These are phyloP conservation scores for Fraxinus albicans DNA, from an alignment of 305 asterid genomes.

Conservation along the genomic window DNA sequence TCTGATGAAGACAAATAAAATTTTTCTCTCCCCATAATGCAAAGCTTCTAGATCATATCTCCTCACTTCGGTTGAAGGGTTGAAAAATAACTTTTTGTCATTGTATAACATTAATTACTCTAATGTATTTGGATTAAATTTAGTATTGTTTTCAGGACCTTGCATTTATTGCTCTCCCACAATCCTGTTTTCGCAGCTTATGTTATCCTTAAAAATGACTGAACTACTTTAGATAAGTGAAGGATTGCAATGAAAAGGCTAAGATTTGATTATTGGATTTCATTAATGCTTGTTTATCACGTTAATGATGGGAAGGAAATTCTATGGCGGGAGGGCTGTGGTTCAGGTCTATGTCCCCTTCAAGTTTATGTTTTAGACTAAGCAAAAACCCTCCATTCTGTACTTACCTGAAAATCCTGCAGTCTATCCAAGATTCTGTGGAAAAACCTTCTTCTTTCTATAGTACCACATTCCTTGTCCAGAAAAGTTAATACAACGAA, in stretches of 20 bases:
- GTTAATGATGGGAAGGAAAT: conserved; percentile 40
- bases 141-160: conserved; percentile 1
- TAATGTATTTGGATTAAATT: conserved; percentile 1
- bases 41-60: background rate
- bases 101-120: conserved; percentile 17
- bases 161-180: background rate
- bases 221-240: conserved; percentile 4
- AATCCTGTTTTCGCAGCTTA: conserved; percentile 1
- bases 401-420: conserved; percentile 35
- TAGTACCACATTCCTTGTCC: conserved; percentile 39
- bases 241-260: conserved; percentile 24
- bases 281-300: conserved; percentile 23
- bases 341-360: conserved; percentile 50
- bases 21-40: conserved; percentile 5
- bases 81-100: conserved; percentile 7
- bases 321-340: conserved; percentile 34
- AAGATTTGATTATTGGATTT: conserved; percentile 20
- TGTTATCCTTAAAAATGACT: background rate
- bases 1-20: background rate
- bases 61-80: background rate
- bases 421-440: conserved; percentile 39
- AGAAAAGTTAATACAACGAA: conserved; percentile 34
- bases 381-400: conserved; percentile 34
- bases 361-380: conserved; percentile 39
- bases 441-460: conserved; percentile 34